Evolutionary conservation across 2,329 filamentous ascomycete species (phyloP), one percentile per base, ranked within the genome.

Genomic region (Laburnicola sp.): DNA sequence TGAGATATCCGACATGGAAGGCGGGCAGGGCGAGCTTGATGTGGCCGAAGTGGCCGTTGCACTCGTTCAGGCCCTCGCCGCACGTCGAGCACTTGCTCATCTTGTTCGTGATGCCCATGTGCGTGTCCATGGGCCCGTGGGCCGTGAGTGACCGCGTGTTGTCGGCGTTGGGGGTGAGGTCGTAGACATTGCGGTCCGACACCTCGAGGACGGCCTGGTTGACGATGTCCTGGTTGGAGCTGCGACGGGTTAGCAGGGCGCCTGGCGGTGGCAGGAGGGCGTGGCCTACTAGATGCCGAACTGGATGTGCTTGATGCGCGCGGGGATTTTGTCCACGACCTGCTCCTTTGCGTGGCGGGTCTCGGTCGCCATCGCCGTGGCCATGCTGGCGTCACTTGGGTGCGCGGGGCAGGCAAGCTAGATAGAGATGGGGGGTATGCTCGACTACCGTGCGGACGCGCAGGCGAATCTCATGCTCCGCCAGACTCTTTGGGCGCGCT

Each of bases 1-100:
- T 94, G 64, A 99, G 83, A 70, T 97, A 99, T 32, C 94, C 94
- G 59, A 97, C 91, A 70, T 99, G 94, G 68, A 97, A 97, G 37
- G 88, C 91, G 3, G 94, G 94, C 45, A 99, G 79, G 1, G 93
- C 90, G 10, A 99, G 83, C 65, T 89, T 86, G 64, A 99, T 88
- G 74, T 97, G 88, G 41, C 94, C 94, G 68, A 97, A 99, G 74
- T 99, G 94, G 9, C 94, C 94, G 62, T 91, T 94, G 74, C 94
- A 99, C 59, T 87, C 85, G 64, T 91, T 84, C 27, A 97, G 79
- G 11, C 85, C 82, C 67, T 92, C 85, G 41, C 89, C 85, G 70
- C 94, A 99, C 10, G 94, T 97, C 37, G 84, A 78, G 72, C 94
- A 99, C 52, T 78, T 81, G 23, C 84, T 88, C 3, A 78, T 82